Evolutionary conservation across 2,329 filamentous ascomycete species (phyloP).

Genomic region (Zasmidium angulare): DNA sequence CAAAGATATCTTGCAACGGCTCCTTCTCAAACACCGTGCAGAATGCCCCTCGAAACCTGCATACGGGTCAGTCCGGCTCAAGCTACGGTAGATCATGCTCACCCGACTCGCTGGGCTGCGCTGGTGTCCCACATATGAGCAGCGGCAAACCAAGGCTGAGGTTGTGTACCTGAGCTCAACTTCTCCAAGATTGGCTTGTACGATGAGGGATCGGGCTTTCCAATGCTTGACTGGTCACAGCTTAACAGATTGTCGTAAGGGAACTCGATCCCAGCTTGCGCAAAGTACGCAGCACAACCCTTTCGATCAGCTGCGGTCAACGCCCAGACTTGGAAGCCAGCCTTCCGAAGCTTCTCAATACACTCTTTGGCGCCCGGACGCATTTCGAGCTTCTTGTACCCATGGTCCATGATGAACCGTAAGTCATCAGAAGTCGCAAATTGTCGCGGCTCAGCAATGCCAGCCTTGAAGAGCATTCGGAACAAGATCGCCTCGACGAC

Average conservation of each 20-base stretch:
- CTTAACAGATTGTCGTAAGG: slow-evolving; percentile 50
- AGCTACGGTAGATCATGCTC: slow-evolving; percentile 6
- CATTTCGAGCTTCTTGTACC: slow-evolving; percentile 35
- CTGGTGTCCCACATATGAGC: slow-evolving; percentile 60
- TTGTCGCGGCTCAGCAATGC: slow-evolving; percentile 42
- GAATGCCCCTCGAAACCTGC: slow-evolving; percentile 52
- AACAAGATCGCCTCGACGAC: slow-evolving; percentile 49
- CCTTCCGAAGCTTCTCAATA: slow-evolving; percentile 42
- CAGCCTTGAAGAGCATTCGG: slow-evolving; percentile 46
- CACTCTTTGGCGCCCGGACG: slow-evolving; percentile 43
- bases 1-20: slow-evolving; percentile 48
- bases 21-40: slow-evolving; percentile 54
- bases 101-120: slow-evolving; percentile 50
- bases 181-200: slow-evolving; percentile 46
- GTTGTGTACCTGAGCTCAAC: slow-evolving; percentile 34
- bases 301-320: slow-evolving; percentile 52
- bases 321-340: slow-evolving; percentile 54
- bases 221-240: slow-evolving; percentile 49
- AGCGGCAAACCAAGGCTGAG: slow-evolving; percentile 54
- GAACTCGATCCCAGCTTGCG: slow-evolving; percentile 47
- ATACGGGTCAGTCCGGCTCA: not conserved
- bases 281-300: slow-evolving; percentile 53
- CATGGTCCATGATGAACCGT: slow-evolving; percentile 36
- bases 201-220: slow-evolving; percentile 50
- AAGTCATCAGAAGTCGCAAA: slow-evolving; percentile 46